phyloP scores from a whole-genome alignment of 768 basidiomycete genomes.

The Podaxis sp. region DNA sequence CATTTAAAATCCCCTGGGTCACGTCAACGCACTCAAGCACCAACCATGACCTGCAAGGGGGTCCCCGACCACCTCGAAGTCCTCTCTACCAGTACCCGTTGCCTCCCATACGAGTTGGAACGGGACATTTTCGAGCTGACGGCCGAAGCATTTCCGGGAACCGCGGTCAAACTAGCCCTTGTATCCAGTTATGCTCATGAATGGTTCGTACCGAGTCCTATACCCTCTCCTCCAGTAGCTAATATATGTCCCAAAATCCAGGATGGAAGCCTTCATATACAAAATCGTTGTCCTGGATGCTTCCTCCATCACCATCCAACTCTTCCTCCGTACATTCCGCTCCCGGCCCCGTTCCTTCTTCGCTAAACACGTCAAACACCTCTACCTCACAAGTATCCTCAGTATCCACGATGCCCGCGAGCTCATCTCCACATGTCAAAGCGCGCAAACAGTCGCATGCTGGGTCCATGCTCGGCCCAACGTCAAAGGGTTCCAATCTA shows the following conservation, averaged over 20 bases:
- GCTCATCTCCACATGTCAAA: slow-evolving; percentile 26
- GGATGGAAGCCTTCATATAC: slow-evolving; percentile 33
- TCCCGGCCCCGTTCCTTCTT: slow-evolving; percentile 28
- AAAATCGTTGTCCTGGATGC: slow-evolving; percentile 28
- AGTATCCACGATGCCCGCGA: slow-evolving; percentile 18
- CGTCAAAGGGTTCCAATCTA: slow-evolving; percentile 7
- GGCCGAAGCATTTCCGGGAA: slow-evolving; percentile 22
- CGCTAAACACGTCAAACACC: slow-evolving; percentile 23
- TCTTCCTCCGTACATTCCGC: slow-evolving; percentile 29
- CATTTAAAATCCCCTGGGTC: not conserved
- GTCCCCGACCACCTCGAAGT: not conserved
- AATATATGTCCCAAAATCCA: slow-evolving; percentile 8
- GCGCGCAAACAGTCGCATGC: slow-evolving; percentile 23
- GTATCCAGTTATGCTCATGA: slow-evolving; percentile 24
- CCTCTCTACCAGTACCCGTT: not conserved
- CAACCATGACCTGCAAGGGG: not conserved
- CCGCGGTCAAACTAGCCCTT: slow-evolving; percentile 24
- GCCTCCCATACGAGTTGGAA: slow-evolving; percentile 32
- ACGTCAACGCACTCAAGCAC: not conserved
- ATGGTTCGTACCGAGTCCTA: slow-evolving; percentile 20
- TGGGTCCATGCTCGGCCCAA: slow-evolving; percentile 22
- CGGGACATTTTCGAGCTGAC: slow-evolving; percentile 32
- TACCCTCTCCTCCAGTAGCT: not conserved
- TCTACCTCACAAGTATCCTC: slow-evolving; percentile 23
- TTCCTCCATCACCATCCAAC: slow-evolving; percentile 16